Evolutionary conservation across 371 early-diverging fungal genomes (phyloP), one percentile per base, ranked within the genome.

Genomic region (Mortierella sp.): DNA sequence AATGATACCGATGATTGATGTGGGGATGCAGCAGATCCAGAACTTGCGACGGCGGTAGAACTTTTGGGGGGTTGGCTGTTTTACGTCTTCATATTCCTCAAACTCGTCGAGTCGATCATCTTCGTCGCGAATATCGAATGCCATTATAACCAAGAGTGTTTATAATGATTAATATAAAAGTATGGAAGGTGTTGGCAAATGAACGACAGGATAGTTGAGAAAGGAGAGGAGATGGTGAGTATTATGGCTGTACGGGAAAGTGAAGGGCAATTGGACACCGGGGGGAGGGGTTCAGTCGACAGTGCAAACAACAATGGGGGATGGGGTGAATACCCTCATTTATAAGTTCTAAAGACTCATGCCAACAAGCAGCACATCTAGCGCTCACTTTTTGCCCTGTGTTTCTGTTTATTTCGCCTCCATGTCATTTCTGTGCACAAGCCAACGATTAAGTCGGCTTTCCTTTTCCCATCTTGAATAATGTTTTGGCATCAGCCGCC

Each of bases 11-110:
- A 89, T 86, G 47, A 86, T 85, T 13, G 83, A 75, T 35, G 77
- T 74, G 3, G 85, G 83, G 3, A 85, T 83, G 61, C 90, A 90
- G 61, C 85, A 85, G 45, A 86, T 85, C 90, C 89, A 88, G 49
- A 66, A 66, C 43, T 62, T 58, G 59, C 59, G 59, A 32, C 83
- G 76, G 40, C 85, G 85, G 73, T 87, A 88, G 63, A 87, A 87
- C 26, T 66, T 66, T 28, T 42, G 58, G 32, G 47, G 67, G n/a
- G 17, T 13, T 26, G 59, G 58, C 26, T 66, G 57, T 28, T 66
- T 66, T 28, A 66, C 35, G 31, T 66, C 67, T 22, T 66, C 67
- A 29, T 66, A 66, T 34, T 66, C 67, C 10, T 66, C 67, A 47
- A 66, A 66, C 58, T 66, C 67, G 31, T 64, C 64, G 23, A 31